Evolutionary conservation across 352 stramenopile species (phyloP), one percentile per base, ranked within the genome.

Genomic region (Globisporangium nagaii): DNA sequence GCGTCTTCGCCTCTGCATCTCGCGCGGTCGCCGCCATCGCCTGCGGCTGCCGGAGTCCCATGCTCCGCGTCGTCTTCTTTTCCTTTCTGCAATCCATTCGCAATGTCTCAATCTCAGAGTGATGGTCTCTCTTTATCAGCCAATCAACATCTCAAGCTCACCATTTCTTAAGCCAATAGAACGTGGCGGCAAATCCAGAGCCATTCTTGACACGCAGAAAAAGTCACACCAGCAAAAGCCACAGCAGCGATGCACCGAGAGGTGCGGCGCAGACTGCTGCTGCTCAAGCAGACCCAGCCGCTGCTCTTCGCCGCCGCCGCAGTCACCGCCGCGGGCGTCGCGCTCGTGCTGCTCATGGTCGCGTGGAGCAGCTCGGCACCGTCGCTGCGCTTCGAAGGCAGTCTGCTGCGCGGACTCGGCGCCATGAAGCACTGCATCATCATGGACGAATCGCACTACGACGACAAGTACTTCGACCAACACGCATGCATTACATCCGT

Each of bases 391-490:
- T 37, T 37, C 30, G 27, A 46, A 7, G 22, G 40, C 12, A 45
- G n/a, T 15, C n/a, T 28, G 20, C 39, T 50, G 10, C 27, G 39
- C n/a, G 28, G 43, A 19, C 19, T 51, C 28, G n/a, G 44, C 17
- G 44, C n/a, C 8, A 10, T 51, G 32, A 58, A 34, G 20, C 19
- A 34, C 1, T 79, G 70, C 30, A 58, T 73, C 32, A 53, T 66
- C 7, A 53, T 73, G n/a, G 62, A 76, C 24, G 35, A 30, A 55
- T 66, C 62, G 24, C 71, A 80, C 52, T 72, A 73, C 20, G 71
- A 80, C 42, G 41, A 44, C 40, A 53, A 62, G 35, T 73, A 73
- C 44, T 71, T 71, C 44, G 55, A 62, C 19, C 58, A 62, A 4
- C 49, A 65, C 46, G 61, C 43, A 34, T 85, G 74, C 22, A 66